Evolutionary conservation across 169 alveolate species (phyloP), one percentile per base, ranked within the genome.

Genomic region (Plasmodium fragile): DNA sequence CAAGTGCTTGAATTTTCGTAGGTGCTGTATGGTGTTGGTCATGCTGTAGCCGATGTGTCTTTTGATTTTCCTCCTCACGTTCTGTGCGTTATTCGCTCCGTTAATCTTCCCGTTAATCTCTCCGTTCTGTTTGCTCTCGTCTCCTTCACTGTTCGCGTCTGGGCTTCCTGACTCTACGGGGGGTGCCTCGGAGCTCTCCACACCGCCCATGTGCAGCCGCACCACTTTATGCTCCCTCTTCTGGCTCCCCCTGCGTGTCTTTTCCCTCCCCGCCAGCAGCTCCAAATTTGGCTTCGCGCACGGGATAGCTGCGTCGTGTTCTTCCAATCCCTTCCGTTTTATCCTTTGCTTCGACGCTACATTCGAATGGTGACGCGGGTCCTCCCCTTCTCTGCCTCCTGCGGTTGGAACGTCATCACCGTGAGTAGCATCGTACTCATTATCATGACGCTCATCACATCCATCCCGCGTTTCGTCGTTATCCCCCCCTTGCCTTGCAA

Each of bases 41-140:
- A 83, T 77, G 85, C 79, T 94, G 34, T 71, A 81, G 13, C 75
- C 92, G 30, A 71, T 59, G 18, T 30, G 36, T 70, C 49, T 82
- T 53, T 41, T 82, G 75, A 69, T 92, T 72, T 45, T 65, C 53
- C 92, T 77, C 53, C 52, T 91, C n/a, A 13, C 52, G 30, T 55
- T 71, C 22, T 4, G 69, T 28, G 10, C 53, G 41, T 75, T 11
- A 8, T 0, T 59, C 65, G 6, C 72, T 22, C 25, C 84, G 41
- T 55, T 34, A 4, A 16, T 71, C 22, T 4, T 65, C 7, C 30
- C 53, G 41, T 75, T 11, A 8, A 2, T 59, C 65, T 43, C 72
- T 22, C 25, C 84, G 41, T 28, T 59, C n/a, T 1, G 55, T 25
- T 52, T 5, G 36, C 13, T 36, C 59, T 7, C 39, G 49, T 34